Conservation (phyloP, 31 red algal species). For the Asparagopsis taxiformis region DNA sequence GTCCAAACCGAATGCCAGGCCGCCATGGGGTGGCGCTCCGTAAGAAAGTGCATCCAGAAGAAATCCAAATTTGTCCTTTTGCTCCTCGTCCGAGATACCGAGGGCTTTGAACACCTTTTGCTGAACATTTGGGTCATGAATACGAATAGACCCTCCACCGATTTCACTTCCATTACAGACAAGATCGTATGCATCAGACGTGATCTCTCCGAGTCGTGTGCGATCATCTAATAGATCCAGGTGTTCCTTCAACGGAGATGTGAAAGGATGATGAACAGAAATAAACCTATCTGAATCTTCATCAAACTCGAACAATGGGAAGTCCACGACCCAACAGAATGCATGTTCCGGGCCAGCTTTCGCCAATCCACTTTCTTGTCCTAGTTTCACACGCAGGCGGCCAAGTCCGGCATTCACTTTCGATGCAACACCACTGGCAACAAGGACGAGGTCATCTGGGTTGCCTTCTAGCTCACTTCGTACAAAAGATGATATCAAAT, state of each 20-base stretch:
- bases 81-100: constrained; percentile 69
- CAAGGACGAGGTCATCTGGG: constrained; percentile 73
- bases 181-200: constrained; percentile 87
- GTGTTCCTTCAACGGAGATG: constrained; percentile 71
- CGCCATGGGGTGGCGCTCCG: constrained; percentile 98
- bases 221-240: constrained; percentile 58
- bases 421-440: constrained; percentile 48
- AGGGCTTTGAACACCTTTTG: constrained; percentile 80
- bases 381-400: constrained; percentile 78
- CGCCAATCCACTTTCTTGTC: constrained; percentile 50
- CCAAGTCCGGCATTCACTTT: constrained; percentile 83
- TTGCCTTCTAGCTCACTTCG: constrained; percentile 26
- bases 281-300: constrained; percentile 31
- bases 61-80: constrained; percentile 93
- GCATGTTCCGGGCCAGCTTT: constrained; percentile 39
- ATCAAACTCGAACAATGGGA: constrained; percentile 96
- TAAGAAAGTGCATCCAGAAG: constrained; percentile 89
- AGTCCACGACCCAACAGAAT: constrained; percentile 93
- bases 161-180: constrained; percentile 99
- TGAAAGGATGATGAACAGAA: constrained; percentile 99
- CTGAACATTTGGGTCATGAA: constrained; percentile 83
- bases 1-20: constrained; percentile 97
- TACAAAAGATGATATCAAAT: constrained; percentile 12
- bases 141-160: constrained; percentile 99
- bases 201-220: constrained; percentile 40